phyloP scores from a whole-genome alignment of 495 filamentous ascomycete species.

The Cercophora samala region DNA sequence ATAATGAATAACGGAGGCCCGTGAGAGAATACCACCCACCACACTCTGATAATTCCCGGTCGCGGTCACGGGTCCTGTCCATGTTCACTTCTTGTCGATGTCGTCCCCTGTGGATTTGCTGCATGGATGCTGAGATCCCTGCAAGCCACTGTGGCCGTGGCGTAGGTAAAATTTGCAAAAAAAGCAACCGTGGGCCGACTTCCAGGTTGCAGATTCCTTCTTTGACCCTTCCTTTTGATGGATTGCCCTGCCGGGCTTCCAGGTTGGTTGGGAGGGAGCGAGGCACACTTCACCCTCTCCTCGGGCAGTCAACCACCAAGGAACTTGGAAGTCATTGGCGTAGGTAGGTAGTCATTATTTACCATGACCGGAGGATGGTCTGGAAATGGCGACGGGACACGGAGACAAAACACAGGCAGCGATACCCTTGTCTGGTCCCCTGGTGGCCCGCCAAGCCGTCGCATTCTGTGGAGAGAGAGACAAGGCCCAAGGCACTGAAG shows the following conservation, averaged over 20 bases:
- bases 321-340: too few relatives aligned
- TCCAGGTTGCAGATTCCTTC: background rate
- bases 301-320: too few relatives aligned
- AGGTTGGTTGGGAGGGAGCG: too few relatives aligned
- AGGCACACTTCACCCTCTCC: too few relatives aligned
- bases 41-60: constrained; percentile 13
- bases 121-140: constrained; percentile 18
- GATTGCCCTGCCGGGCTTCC: too few relatives aligned
- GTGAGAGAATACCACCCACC: background rate
- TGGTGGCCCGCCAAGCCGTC: background rate
- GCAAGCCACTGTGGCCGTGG: constrained; percentile 8
- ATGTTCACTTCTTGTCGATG: background rate
- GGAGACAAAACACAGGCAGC: background rate
- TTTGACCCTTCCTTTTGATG: background rate
- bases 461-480: constrained; percentile 14
- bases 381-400: background rate
- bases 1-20: background rate
- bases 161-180: constrained; percentile 4
- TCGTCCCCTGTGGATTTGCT: constrained; percentile 19
- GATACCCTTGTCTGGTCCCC: background rate
- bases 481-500: background rate
- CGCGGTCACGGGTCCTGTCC: constrained; percentile 1
- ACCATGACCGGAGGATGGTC: too few relatives aligned
- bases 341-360: too few relatives aligned
- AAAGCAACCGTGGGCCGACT: background rate